phyloP scores from a whole-genome alignment of 352 stramenopile genomes.

The Aphanomyces invadans region DNA sequence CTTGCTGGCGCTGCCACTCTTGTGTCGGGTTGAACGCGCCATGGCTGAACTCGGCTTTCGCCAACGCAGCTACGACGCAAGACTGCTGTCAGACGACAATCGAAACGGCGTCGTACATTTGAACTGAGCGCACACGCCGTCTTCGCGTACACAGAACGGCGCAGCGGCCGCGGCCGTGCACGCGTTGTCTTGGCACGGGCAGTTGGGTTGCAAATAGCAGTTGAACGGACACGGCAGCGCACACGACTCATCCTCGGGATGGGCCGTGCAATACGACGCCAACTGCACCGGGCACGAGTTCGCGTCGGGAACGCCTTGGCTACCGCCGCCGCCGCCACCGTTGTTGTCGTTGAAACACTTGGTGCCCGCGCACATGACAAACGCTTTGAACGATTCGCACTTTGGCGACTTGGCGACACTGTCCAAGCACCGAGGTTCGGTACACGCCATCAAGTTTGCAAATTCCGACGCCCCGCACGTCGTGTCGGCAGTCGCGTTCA shows the following conservation, averaged over 20 bases:
- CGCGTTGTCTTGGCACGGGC: constrained; percentile 6
- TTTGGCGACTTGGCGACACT: neutral
- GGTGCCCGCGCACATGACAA: neutral
- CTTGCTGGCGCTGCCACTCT: neutral
- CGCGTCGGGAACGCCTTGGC: neutral
- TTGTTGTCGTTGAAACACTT: neutral
- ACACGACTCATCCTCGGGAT: neutral
- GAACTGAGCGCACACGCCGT: constrained; percentile 9
- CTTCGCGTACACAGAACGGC: constrained; percentile 10
- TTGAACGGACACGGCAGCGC: constrained; percentile 11
- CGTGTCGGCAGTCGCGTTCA: neutral
- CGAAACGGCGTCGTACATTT: neutral
- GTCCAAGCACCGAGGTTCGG: neutral
- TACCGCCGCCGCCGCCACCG: neutral
- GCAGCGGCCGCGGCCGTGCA: neutral
- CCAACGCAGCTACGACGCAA: neutral
- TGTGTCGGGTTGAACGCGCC: neutral
- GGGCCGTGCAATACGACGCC: constrained; percentile 7
- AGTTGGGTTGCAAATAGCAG: constrained; percentile 13
- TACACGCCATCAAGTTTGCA: neutral
- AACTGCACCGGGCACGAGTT: neutral
- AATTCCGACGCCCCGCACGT: neutral
- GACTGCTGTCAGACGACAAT: neutral
- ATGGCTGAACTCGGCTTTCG: constrained; percentile 1
- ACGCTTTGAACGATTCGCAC: neutral